phyloP scores from a whole-genome alignment of 1,284 basidiomycete genomes.

The Ganoderma lucidum region DNA sequence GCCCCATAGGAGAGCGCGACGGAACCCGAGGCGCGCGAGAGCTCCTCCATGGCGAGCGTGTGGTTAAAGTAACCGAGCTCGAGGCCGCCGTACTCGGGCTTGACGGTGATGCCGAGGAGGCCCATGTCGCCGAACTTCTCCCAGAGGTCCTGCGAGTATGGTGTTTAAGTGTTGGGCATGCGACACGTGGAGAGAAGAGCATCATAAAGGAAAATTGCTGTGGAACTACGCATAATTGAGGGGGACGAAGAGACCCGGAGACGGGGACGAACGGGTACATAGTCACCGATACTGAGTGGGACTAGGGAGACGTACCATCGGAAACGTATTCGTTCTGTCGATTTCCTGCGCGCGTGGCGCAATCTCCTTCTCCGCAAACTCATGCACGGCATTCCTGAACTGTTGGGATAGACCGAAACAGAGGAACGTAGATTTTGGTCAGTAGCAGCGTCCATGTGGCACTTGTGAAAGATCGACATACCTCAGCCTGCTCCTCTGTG shows the following conservation, averaged over 20 bases:
- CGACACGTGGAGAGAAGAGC: neutral
- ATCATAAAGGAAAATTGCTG: neutral
- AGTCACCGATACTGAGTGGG: neutral
- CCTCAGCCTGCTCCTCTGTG: conserved; percentile 85
- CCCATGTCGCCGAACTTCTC: conserved; percentile 90
- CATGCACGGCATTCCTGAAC: conserved; percentile 82
- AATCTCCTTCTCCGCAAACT: conserved; percentile 84
- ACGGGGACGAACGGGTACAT: neutral
- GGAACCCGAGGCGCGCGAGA: conserved; percentile 89
- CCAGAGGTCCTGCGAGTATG: conserved; percentile 77
- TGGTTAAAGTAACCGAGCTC: conserved; percentile 88
- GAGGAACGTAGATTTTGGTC: neutral
- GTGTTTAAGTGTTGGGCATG: conserved; percentile 1
- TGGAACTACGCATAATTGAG: neutral
- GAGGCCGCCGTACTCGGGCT: conserved; percentile 82
- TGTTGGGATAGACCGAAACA: conserved; percentile 41
- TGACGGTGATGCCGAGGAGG: conserved; percentile 84
- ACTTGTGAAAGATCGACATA: conserved; percentile 42
- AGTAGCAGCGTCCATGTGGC: neutral
- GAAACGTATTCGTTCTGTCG: conserved; percentile 84
- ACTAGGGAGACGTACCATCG: conserved; percentile 54
- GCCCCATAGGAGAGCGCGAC: conserved; percentile 94
- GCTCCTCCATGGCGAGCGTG: conserved; percentile 91
- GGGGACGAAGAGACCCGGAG: neutral
- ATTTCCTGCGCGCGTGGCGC: conserved; percentile 86